Base-by-base conservation (phyloP, 108 stramenopile genomes). In the Nitzschia sp. region DNA sequence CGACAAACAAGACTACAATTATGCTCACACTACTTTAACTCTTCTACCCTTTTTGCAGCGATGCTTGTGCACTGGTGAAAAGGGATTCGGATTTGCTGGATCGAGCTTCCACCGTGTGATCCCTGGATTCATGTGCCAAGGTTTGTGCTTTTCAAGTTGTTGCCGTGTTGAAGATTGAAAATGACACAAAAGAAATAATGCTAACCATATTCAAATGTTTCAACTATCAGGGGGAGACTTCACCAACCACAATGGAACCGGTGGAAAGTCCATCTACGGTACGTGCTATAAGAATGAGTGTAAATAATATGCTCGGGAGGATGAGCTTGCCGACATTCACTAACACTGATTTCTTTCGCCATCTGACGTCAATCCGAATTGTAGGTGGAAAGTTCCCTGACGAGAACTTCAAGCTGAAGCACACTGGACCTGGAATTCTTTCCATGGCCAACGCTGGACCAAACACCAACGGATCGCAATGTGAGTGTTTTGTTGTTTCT, bases 401-500 rank as follows among this genome's bases (percentile, higher is more conserved):
- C 82, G 97, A 98, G 79, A 94, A 98, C 79, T 99, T 99, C 65
- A 52, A 69, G 47, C 77, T 99, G 52, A 98, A 58, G 44, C 79
- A 75, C 69, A 75, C 72, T 52, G 74, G 71, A 35, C 59, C 74
- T 36, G 82, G 82, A 45, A 84, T 93, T 57, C 73, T 99, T 15
- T 89, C 86, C 69, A 98, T 97, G 97, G 98, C 98, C 50, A 98
- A 98, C 71, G 90, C 94, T 28, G 98, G 98, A 19, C 83, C 81
- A 34, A 84, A 95, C 76, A 98, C 97, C 17, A 99, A 98, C 76
- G 98, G 86, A 78, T 73, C 69, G 25, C 68, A 69, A 45, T 69
- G 54, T 65, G 53, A 62, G 60, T 50, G 44, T 29, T 5, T 11
- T 34, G 33, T 31, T 29, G 5, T 58, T 31, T 67, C n/a, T 30